Base-by-base conservation (phyloP, 1,284 basidiomycete genomes). In the Malassezia vespertilionis region DNA sequence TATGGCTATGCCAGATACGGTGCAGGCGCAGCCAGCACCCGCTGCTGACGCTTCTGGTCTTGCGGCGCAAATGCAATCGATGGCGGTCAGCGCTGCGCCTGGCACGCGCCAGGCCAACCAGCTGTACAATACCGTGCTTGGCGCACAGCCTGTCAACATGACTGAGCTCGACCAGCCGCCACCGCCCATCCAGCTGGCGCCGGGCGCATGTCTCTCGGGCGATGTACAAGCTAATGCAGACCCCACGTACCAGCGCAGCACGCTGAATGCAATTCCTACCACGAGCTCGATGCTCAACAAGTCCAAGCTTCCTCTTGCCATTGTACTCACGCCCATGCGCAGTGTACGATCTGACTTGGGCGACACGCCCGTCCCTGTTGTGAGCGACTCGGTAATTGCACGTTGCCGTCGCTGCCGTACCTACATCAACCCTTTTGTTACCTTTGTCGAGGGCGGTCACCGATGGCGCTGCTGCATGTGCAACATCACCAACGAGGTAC, bases 391-490 rank as follows among this genome's bases (percentile, higher is more conserved):
- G 0, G 85, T 97, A 37, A 97, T 97, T 63, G 91, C 93, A 36
- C 84, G 93, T 35, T 97, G 93, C 74, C 80, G 93, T 54, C 81
- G 91, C 31, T 97, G 93, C 78, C 80, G 93, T 65, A 87, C 88
- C 33, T 97, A 97, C 75, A 97, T 99, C 75, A 96, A 97, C 72
- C 91, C 93, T 4, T 99, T 87, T 69, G 90, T 96, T 32, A 87
- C 89, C 61, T 99, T 97, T 72, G 89, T 95, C 68, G 93, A 99
- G 70, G 89, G 89, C 53, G 93, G 93, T 27, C 90, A 89, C 73
- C 80, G 90, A 76, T 96, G 93, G 93, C 86, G 93, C 72, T 99
- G 93, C 53, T 95, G 88, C 75, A 90, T 97, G 87, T 99, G 93
- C 74, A 87, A 84, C 64, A 82, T 97, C 78, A 86, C 86, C 49